These are phyloP conservation scores for Ustilago cynodontis DNA, from an alignment of 1,284 basidiomycete species.

Conservation along the genomic window DNA sequence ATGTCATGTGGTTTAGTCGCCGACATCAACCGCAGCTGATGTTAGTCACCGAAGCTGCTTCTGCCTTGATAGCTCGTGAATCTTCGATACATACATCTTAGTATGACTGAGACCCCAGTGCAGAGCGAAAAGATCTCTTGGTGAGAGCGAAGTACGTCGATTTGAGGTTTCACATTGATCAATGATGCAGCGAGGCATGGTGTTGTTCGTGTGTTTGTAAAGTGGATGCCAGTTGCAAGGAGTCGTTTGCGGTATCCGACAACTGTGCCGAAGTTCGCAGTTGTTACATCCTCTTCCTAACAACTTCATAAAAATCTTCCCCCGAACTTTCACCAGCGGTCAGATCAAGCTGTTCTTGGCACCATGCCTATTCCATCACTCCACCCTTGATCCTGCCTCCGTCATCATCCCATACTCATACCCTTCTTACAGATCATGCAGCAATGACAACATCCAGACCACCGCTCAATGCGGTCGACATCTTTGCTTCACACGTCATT, in stretches of 20 bases:
- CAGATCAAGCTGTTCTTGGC: constrained; percentile 3
- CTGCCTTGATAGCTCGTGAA: not conserved
- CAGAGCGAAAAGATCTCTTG: too few species aligned
- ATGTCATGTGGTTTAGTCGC: not conserved
- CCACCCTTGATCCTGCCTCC: not conserved
- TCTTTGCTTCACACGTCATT: constrained; percentile 37
- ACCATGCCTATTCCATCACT: not conserved
- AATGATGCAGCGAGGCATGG: not conserved
- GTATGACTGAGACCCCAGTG: too few species aligned
- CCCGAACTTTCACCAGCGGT: too few species aligned
- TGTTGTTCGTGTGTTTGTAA: not conserved
- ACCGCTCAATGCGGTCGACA: constrained; percentile 22
- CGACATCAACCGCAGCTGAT: not conserved
- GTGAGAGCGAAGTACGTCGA: too few species aligned
- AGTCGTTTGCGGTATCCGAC: constrained; percentile 1
- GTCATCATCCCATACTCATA: not conserved
- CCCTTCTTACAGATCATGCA: not conserved
- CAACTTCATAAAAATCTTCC: not conserved
- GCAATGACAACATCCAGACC: constrained; percentile 10
- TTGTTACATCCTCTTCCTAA: not conserved
- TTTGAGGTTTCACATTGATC: not conserved
- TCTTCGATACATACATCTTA: too few species aligned
- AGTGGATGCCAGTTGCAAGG: not conserved
- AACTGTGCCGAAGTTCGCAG: not conserved
- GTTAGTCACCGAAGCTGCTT: not conserved